phyloP scores from a whole-genome alignment of 768 basidiomycete genomes.

The Mycena amicta region DNA sequence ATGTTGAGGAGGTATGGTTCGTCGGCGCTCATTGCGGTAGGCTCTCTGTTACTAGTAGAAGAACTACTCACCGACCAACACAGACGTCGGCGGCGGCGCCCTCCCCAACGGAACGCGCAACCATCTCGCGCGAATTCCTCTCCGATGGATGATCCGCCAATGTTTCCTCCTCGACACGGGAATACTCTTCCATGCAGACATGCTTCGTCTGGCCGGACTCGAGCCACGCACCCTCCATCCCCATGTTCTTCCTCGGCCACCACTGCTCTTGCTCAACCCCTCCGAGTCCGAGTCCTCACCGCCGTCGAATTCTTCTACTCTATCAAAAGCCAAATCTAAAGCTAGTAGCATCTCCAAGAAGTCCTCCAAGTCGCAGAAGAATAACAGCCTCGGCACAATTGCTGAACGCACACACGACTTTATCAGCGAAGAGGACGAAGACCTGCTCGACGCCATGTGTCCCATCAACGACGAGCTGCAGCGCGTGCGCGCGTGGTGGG shows the following conservation, averaged over 20 bases:
- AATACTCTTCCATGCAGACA: conserved; percentile 56
- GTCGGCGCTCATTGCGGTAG: conserved; percentile 71
- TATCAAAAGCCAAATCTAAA: conserved; percentile 5
- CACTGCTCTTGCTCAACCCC: conserved; percentile 33
- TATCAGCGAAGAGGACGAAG: conserved; percentile 60
- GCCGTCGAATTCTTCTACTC: too few species aligned
- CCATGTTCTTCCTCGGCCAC: conserved; percentile 42
- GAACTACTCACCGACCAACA: background rate
- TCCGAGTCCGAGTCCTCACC: conserved; percentile 13
- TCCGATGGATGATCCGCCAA: conserved; percentile 79
- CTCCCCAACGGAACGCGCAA: conserved; percentile 58
- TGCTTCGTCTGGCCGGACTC: conserved; percentile 49
- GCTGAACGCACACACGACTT: conserved; percentile 27
- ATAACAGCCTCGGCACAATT: conserved; percentile 23
- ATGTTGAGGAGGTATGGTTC: conserved; percentile 82
- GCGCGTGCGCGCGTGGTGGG: conserved; percentile 60
- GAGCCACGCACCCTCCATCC: conserved; percentile 49
- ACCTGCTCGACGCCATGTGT: conserved; percentile 55
- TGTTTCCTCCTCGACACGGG: conserved; percentile 59
- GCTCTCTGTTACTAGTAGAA: conserved; percentile 19
- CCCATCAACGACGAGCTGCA: conserved; percentile 60
- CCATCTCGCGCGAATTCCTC: conserved; percentile 67
- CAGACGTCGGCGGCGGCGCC: conserved; percentile 78
- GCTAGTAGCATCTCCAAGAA: background rate
- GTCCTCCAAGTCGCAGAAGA: background rate